Evolutionary conservation across 768 basidiomycete genomes (phyloP), one percentile per base, ranked within the genome.

Genomic region (Amanita rubescens): DNA sequence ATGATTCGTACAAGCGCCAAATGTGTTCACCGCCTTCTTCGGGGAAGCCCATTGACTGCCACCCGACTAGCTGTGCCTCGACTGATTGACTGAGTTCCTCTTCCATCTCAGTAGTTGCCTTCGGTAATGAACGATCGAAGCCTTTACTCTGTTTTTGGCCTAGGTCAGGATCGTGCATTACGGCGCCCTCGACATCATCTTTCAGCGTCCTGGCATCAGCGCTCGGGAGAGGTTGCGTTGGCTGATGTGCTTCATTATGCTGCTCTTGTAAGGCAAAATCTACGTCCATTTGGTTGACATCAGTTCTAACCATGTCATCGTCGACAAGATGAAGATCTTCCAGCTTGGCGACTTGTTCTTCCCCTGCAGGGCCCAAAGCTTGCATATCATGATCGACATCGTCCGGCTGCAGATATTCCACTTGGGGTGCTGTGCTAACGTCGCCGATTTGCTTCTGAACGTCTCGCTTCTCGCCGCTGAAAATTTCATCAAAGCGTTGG

Each of bases 1-100:
- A 73, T 3, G 87, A 84, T 60, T 90, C 87, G 70, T 99, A 99
- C 14, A 84, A 73, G 11, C 87, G 83, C 96, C 96, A 99, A n/a
- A 95, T 77, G 51, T 80, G 79, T 59, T 87, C 84, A 0, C 86
- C 82, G 5, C 71, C 71, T 43, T 72, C 67, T 20, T 71, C 67
- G 2, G 82, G 76, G 59, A 83, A 79, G 47, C 82, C 84, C 14
- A 72, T 66, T 3, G 75, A 69, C 56, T 84, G 79, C 84, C 87
- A 89, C 42, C 76, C 65, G 9, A 76, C 75, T 39, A 89, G 69
- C 53, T 79, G 73, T 25, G 73, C 62, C 64, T 88, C 69, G 54
- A 74, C 65, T 55, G 63, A 51, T 43, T 67, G 54, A 50, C 66
- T 62, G 34, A 25, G 22, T 27, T 64, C 64, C 20, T 70, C 67